Conservation (phyloP, 345 rosid genomes). For the Stellera chamaejasme region DNA sequence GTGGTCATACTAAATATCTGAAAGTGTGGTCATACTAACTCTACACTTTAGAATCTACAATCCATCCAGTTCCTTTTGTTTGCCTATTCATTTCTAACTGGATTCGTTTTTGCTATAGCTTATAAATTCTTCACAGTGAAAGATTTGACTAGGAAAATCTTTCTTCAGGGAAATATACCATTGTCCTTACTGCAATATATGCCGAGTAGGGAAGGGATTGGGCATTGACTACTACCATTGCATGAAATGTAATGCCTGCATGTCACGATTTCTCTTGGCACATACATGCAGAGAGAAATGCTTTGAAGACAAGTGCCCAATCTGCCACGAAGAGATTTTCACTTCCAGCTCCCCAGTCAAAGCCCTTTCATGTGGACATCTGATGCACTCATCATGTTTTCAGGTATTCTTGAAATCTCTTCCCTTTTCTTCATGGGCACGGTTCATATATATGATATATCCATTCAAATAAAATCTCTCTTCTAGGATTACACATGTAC, state of each 20-base stretch:
- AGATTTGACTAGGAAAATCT: conserved; percentile 11
- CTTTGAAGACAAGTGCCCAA: conserved; percentile 78
- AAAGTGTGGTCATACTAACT: too few species aligned
- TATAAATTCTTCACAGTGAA: neutral
- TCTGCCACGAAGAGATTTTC: conserved; percentile 71
- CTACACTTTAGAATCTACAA: too few species aligned
- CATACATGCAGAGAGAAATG: conserved; percentile 65
- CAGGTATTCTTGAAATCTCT: conserved; percentile 29
- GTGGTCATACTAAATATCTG: too few species aligned
- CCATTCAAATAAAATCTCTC: conserved; percentile 8
- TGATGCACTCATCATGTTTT: conserved; percentile 88
- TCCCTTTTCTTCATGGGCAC: neutral
- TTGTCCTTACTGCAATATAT: conserved; percentile 82
- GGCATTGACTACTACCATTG: conserved; percentile 77
- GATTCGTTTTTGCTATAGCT: too few species aligned
- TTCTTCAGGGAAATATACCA: conserved; percentile 77
- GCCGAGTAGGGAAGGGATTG: conserved; percentile 80
- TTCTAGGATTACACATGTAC: conserved; percentile 66
- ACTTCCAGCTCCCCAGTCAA: conserved; percentile 58
- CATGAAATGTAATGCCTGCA: conserved; percentile 90
- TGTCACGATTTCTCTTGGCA: conserved; percentile 40
- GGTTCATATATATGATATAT: neutral
- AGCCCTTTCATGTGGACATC: conserved; percentile 82
- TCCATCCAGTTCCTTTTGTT: too few species aligned
- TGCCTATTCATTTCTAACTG: too few species aligned